These are phyloP conservation scores for Chaetomiaceae sp. DNA, from an alignment of 2,329 filamentous ascomycete species.

Conservation along the genomic window DNA sequence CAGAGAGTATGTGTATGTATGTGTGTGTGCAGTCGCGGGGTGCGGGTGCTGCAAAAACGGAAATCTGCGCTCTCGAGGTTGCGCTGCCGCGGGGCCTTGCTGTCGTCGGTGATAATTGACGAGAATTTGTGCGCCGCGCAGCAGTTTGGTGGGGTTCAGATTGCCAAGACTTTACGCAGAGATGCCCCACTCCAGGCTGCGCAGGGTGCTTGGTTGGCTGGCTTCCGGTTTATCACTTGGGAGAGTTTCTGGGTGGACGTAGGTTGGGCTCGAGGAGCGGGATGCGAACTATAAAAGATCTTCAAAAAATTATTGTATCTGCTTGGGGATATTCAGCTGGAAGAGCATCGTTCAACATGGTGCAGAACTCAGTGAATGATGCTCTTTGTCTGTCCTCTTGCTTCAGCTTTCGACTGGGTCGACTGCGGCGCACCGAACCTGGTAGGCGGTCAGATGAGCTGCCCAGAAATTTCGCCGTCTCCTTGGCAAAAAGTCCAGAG, in stretches of 20 bases:
- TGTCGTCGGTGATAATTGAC: constrained; percentile 22
- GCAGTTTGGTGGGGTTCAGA: constrained; percentile 24
- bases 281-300: too few species aligned
- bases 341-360: too few species aligned
- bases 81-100: constrained; percentile 18
- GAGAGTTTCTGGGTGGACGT: too few species aligned
- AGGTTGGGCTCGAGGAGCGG: too few species aligned
- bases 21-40: too few species aligned
- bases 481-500: constrained; percentile 23
- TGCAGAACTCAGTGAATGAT: too few species aligned
- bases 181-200: constrained; percentile 25
- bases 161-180: constrained; percentile 4
- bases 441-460: constrained; percentile 25
- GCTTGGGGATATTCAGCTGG: too few species aligned
- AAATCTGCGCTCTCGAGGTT: constrained; percentile 11
- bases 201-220: too few species aligned
- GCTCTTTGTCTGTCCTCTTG: background rate
- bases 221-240: too few species aligned
- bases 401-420: constrained; percentile 2
- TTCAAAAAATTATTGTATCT: too few species aligned
- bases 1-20: constrained; percentile 12
- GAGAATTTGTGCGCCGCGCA: constrained; percentile 26
- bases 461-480: constrained; percentile 20
- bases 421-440: constrained; percentile 14
- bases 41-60: constrained; percentile 9